Conservation (phyloP, 2,329 filamentous ascomycete species). For the Cadophora malorum region DNA sequence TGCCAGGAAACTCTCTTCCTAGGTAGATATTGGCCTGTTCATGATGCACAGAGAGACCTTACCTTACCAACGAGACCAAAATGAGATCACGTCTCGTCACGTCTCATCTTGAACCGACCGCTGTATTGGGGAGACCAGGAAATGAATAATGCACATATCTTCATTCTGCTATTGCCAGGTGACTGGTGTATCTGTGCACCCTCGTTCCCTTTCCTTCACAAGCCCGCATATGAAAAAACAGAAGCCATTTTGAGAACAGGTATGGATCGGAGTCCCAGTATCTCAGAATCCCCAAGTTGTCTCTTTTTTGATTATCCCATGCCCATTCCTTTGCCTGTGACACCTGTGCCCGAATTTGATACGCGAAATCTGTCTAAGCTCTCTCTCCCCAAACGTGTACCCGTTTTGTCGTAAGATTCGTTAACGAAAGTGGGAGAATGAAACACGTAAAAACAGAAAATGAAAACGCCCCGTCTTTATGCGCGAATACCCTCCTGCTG, state of each 20-base stretch:
- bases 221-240: constrained; percentile 11
- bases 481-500: constrained; percentile 27
- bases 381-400: constrained; percentile 20
- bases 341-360: constrained; percentile 25
- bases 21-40: too few relatives aligned
- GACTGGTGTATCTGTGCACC: neutral
- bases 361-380: constrained; percentile 36
- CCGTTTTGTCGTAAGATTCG: constrained; percentile 34
- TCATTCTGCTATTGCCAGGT: constrained; percentile 25
- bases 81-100: too few relatives aligned
- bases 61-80: too few relatives aligned
- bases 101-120: neutral
- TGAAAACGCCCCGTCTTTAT: constrained; percentile 29
- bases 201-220: constrained; percentile 18
- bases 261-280: constrained; percentile 25
- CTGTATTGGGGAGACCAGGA: neutral
- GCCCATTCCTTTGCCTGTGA: constrained; percentile 21
- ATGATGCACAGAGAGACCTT: too few relatives aligned
- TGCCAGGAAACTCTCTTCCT: too few relatives aligned
- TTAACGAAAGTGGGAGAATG: constrained; percentile 23
- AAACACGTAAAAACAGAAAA: constrained; percentile 14
- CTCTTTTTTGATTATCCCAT: constrained; percentile 23
- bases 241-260: constrained; percentile 17
- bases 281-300: constrained; percentile 31
- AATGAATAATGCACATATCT: constrained; percentile 16